Conservation (phyloP, 2,329 filamentous ascomycete genomes). For the Zymoseptoria passerinii region DNA sequence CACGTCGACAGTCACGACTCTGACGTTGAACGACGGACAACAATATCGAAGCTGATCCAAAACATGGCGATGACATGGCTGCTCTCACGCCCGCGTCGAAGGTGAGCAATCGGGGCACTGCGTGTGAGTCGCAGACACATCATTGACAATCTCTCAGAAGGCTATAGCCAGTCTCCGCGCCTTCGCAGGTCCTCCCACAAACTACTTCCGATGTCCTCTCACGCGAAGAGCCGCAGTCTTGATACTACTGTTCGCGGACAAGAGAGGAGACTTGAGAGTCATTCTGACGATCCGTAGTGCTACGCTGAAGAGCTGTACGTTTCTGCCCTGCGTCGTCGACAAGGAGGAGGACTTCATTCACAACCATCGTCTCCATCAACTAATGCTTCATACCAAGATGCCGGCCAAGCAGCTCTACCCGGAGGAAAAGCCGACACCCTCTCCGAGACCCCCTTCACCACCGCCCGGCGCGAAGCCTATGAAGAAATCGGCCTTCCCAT, state of each 20-base stretch:
- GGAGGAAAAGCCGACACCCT: conserved; percentile 48
- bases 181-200: conserved; percentile 50
- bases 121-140: background rate
- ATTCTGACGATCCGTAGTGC: conserved; percentile 55
- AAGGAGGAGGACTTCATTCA: background rate
- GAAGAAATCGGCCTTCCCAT: conserved; percentile 88
- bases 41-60: background rate
- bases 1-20: background rate
- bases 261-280: conserved; percentile 63
- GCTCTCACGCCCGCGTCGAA: conserved; percentile 28
- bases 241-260: conserved; percentile 79
- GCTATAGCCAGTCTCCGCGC: conserved; percentile 49
- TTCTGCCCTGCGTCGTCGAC: background rate
- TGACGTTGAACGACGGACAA: background rate
- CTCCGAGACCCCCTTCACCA: conserved; percentile 58
- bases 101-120: conserved; percentile 6
- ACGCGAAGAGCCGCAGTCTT: conserved; percentile 75
- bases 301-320: conserved; percentile 49
- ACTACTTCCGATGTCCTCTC: conserved; percentile 49
- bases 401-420: conserved; percentile 40
- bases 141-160: conserved; percentile 17
- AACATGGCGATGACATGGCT: conserved; percentile 18
- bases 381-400: conserved; percentile 59
- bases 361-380: conserved; percentile 25
- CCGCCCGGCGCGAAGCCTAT: conserved; percentile 78